Conservation (phyloP, 2,329 filamentous ascomycete species). For the Sclerotinia borealis region DNA sequence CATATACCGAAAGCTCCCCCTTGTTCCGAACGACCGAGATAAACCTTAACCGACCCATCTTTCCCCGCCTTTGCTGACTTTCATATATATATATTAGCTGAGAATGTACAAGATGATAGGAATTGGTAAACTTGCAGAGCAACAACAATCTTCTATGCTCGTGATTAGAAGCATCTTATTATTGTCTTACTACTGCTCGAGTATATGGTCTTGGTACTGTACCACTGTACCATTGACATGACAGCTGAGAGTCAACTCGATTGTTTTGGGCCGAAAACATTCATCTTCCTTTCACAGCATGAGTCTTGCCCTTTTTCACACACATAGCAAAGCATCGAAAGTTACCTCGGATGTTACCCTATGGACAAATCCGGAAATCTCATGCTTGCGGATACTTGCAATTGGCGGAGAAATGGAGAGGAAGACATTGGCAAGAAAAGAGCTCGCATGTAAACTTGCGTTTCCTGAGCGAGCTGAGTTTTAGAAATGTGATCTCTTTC, state of each 20-base stretch:
- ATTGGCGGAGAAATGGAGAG: not conserved
- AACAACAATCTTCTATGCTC: not conserved
- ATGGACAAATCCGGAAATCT: not conserved
- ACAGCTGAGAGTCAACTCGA: not conserved
- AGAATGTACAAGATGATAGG: not conserved
- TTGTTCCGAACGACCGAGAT: slow-evolving; percentile 9
- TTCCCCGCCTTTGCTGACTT: not conserved
- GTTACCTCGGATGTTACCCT: not conserved
- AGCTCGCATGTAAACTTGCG: not conserved
- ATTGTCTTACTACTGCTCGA: no score
- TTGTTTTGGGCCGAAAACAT: not conserved
- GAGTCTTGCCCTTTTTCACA: not conserved
- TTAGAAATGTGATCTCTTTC: not conserved
- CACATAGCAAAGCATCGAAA: not conserved
- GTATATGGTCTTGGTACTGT: not conserved
- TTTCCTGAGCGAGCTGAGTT: not conserved
- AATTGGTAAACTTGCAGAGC: not conserved
- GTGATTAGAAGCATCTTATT: not conserved
- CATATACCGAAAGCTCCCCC: not conserved
- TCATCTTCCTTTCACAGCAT: not conserved
- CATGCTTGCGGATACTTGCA: not conserved
- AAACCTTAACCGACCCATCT: not conserved
- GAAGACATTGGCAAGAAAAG: not conserved
- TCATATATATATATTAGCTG: not conserved
- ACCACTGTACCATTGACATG: not conserved